Percentiles rank a stretch among this genome's conserved stretches.
These are phyloP conservation scores for Rutstroemia sp. DNA, from an alignment of 2,329 filamentous ascomycete genomes.

Conservation along the genomic window DNA sequence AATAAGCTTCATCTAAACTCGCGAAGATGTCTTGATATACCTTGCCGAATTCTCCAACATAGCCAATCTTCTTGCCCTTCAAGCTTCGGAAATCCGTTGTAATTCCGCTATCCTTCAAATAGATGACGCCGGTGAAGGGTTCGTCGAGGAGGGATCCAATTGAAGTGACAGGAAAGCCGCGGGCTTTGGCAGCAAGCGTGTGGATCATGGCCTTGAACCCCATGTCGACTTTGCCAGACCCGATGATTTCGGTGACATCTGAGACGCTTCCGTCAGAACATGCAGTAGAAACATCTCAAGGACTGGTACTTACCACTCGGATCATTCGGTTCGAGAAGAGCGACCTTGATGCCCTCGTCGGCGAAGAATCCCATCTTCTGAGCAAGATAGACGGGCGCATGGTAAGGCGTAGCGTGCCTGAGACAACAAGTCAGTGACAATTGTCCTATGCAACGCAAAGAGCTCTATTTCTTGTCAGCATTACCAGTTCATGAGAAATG, in stretches of 20 bases:
- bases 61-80: constrained; percentile 70
- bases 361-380: constrained; percentile 70
- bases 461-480: not conserved
- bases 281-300: not conserved
- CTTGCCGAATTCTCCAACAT: constrained; percentile 74
- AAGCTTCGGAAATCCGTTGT: constrained; percentile 68
- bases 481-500: constrained; percentile 78
- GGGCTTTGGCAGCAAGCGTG: constrained; percentile 70
- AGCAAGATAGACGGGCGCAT: constrained; percentile 69
- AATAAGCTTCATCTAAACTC: not conserved
- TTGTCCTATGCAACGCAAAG: not conserved
- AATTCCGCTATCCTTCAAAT: constrained; percentile 67
- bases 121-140: constrained; percentile 72
- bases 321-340: constrained; percentile 70
- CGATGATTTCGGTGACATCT: constrained; percentile 78
- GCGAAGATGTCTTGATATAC: constrained; percentile 21
- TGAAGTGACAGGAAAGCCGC: constrained; percentile 64
- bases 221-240: constrained; percentile 66
- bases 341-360: constrained; percentile 70
- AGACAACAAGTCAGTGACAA: not conserved
- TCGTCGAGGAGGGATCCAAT: constrained; percentile 72
- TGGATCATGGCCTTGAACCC: constrained; percentile 84
- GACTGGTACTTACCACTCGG: constrained; percentile 48
- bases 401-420: constrained; percentile 77
- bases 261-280: constrained; percentile 4